Evolutionary conservation across 352 stramenopile genomes (phyloP), one percentile per base, ranked within the genome.

Genomic region (Pilasporangium apinafurcum): DNA sequence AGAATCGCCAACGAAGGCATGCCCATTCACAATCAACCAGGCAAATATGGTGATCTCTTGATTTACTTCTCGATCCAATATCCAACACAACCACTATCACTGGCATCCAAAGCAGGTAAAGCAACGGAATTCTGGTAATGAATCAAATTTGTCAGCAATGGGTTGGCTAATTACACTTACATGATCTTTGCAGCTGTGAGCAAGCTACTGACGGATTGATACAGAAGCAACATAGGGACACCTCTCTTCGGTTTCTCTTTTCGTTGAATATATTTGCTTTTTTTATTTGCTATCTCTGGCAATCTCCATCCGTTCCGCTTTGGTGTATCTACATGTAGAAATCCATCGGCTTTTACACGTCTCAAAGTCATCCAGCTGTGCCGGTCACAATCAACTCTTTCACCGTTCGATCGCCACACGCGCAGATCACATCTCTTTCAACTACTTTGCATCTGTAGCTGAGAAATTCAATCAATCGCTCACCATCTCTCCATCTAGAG

Each of bases 1-100:
- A 63, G 73, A 53, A 65, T 98, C 26, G 60, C 63, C 10, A 62
- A 72, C 33, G 84, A 98, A 67, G 93, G 92, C 49, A 98, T 98
- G 91, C 91, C 93, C 10, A 52, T 88, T 37, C 65, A 85, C 46
- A 77, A 85, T 39, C 68, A 74, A 13, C 59, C 75, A 32, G 70
- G 58, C 7, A 45, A 70, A 37, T 61, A 55, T 32, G 62, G 91
- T 21, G 76, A 96, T 55, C 68, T 98, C 25, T 83, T 90, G 44
- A 74, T 98, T 37, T 96, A 87, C 13, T 97, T 97, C 68, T 59
- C 90, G 34, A 92, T 98, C 28, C 48, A 86, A 45, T 98, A 97
- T 63, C 92, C 92, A 8, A 76, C 78, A 30, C 46, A 68, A 28
- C 54, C 91, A 14, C 49, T 72, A 8, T 44, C 44, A 2, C 24